These are phyloP conservation scores for Neurospora terricola DNA, from an alignment of 495 filamentous ascomycete species.

Conservation along the genomic window DNA sequence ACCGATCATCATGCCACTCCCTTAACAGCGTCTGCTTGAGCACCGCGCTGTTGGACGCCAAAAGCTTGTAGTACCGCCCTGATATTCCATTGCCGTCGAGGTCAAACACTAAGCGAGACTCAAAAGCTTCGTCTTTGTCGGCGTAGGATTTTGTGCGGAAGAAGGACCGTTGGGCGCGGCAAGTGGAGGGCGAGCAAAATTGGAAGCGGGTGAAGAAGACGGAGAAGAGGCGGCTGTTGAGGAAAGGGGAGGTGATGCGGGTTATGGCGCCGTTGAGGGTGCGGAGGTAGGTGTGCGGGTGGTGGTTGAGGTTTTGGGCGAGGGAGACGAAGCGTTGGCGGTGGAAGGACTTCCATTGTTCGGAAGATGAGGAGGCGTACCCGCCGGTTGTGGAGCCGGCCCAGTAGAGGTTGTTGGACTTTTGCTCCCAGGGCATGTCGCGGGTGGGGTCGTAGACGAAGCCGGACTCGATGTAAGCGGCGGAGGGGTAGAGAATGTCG, in stretches of 20 bases:
- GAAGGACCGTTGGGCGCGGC: background rate
- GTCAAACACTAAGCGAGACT: slow-evolving; percentile 32
- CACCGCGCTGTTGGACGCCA: slow-evolving; percentile 29
- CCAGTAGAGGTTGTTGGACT: slow-evolving; percentile 37
- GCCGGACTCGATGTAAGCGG: slow-evolving; percentile 18
- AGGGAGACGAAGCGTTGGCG: slow-evolving; percentile 39
- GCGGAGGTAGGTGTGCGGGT: slow-evolving; percentile 10
- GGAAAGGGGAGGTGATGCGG: slow-evolving; percentile 2
- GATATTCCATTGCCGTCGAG: slow-evolving; percentile 48
- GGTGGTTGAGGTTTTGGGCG: slow-evolving; percentile 21
- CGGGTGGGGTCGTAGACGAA: slow-evolving; percentile 26
- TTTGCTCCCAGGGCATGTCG: slow-evolving; percentile 33
- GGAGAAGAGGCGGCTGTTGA: slow-evolving; percentile 10
- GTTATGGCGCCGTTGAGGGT: background rate
- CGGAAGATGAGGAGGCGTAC: slow-evolving; percentile 11
- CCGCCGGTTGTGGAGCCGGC: slow-evolving; percentile 41
- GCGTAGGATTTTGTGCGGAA: slow-evolving; percentile 16
- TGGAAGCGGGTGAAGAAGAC: slow-evolving; percentile 4
- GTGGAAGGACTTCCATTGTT: slow-evolving; percentile 31
- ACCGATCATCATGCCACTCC: slow-evolving; percentile 51
- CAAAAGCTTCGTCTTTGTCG: slow-evolving; percentile 11
- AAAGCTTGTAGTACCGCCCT: slow-evolving; percentile 39
- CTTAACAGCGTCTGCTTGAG: slow-evolving; percentile 41
- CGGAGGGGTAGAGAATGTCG: slow-evolving; percentile 30
- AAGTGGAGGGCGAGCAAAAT: background rate